Evolutionary conservation across 2,329 filamentous ascomycete genomes (phyloP).

Genomic region (Neonectria ditissima): DNA sequence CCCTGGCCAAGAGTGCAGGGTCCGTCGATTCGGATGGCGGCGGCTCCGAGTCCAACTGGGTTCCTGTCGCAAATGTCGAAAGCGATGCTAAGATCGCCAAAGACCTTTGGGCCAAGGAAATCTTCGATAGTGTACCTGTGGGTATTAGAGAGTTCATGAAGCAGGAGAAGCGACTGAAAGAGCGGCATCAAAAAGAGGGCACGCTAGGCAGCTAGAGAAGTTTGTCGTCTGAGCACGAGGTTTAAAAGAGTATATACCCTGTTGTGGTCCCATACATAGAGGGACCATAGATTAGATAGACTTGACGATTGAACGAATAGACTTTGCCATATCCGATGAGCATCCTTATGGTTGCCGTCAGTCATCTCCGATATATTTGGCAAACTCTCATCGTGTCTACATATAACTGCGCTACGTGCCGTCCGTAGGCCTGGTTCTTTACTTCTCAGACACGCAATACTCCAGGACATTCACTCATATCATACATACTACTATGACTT

Average conservation of each 20-base stretch:
- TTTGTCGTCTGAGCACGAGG: not conserved
- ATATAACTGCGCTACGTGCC: not conserved
- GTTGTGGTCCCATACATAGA: conserved; percentile 23
- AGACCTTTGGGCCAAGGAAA: conserved; percentile 71
- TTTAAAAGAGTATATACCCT: conserved; percentile 37
- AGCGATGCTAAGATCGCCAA: conserved; percentile 57
- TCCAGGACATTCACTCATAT: not conserved
- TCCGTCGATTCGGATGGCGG: conserved; percentile 87
- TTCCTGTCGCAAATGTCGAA: conserved; percentile 44
- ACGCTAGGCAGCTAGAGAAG: conserved; percentile 54
- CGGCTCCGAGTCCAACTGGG: conserved; percentile 78
- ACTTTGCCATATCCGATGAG: conserved; percentile 14
- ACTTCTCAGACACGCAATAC: not conserved
- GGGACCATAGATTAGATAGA: conserved; percentile 33
- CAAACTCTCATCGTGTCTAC: conserved; percentile 1
- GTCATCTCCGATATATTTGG: not conserved
- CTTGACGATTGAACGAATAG: conserved; percentile 37
- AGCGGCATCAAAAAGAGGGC: conserved; percentile 74
- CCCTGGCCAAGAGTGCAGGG: conserved; percentile 54
- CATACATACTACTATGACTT: not conserved
- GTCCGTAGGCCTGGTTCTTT: not conserved
- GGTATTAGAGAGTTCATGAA: conserved; percentile 98
- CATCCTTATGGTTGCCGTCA: not conserved
- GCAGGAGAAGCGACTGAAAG: conserved; percentile 89
- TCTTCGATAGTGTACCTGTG: conserved; percentile 86